phyloP scores from a whole-genome alignment of 2,329 filamentous ascomycete genomes.

The Beauveria varroae region DNA sequence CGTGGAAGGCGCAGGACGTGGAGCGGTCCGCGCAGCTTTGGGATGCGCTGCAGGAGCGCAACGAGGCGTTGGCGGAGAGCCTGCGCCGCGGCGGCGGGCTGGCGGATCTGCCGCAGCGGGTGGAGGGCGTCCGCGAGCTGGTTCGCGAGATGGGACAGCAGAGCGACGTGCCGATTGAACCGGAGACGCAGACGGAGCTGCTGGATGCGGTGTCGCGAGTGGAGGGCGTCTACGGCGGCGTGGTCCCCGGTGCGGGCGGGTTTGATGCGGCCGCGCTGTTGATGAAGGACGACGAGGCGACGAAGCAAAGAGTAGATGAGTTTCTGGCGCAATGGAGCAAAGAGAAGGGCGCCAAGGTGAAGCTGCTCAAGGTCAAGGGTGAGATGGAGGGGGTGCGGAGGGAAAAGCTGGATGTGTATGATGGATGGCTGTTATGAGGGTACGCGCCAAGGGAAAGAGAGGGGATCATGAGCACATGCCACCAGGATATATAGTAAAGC shows the following conservation, averaged over 20 bases:
- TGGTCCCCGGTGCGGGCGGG: conserved; percentile 89
- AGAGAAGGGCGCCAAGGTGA: conserved; percentile 54
- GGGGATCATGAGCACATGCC: background rate
- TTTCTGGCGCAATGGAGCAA: conserved; percentile 60
- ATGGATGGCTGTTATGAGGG: conserved; percentile 31
- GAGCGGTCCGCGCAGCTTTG: conserved; percentile 64
- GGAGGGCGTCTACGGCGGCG: conserved; percentile 78
- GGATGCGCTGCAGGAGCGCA: conserved; percentile 64
- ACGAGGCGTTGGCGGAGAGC: conserved; percentile 61
- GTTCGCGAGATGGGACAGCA: conserved; percentile 69
- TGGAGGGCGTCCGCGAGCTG: conserved; percentile 47
- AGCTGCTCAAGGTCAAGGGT: conserved; percentile 61
- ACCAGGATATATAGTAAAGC: background rate
- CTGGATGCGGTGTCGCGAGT: conserved; percentile 67
- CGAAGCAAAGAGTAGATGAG: conserved; percentile 49
- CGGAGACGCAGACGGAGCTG: conserved; percentile 72
- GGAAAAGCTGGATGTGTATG: conserved; percentile 38
- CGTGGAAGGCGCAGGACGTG: conserved; percentile 63
- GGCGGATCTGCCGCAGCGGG: conserved; percentile 36
- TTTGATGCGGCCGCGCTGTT: conserved; percentile 84
- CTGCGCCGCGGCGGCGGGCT: conserved; percentile 42
- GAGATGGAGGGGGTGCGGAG: conserved; percentile 59
- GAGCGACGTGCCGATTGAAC: conserved; percentile 83
- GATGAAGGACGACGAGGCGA: conserved; percentile 63
- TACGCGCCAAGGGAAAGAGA: background rate